Conservation (phyloP, 2,329 filamentous ascomycete species). For the Cercospora sojina region DNA sequence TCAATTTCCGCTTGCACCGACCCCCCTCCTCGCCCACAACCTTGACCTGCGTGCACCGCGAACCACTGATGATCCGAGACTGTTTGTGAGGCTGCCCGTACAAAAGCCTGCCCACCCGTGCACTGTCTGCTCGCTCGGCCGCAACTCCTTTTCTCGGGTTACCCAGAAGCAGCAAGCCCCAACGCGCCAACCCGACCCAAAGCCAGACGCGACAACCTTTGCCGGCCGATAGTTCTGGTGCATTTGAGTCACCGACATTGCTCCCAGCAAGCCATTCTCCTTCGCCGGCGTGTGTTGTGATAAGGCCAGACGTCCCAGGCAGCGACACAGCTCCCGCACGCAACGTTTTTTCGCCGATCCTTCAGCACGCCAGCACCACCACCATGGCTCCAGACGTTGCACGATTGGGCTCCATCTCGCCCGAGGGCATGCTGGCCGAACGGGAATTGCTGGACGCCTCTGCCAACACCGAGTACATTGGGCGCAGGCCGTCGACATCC, state of each 20-base stretch:
- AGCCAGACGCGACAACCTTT: slow-evolving; percentile 8
- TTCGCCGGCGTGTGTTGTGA: slow-evolving; percentile 2
- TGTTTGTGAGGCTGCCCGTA: not conserved
- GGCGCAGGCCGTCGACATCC: slow-evolving; percentile 34
- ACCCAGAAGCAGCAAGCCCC: slow-evolving; percentile 14
- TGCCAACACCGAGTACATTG: slow-evolving; percentile 33
- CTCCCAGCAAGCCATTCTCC: not conserved
- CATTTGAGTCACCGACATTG: not conserved
- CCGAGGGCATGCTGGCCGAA: slow-evolving; percentile 26
- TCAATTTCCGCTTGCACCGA: not conserved
- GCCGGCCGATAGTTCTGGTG: not conserved
- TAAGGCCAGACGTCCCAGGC: not conserved
- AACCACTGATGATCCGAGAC: not conserved
- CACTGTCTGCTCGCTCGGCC: not conserved
- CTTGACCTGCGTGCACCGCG: not conserved
- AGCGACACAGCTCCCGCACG: not conserved
- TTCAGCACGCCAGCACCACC: not conserved
- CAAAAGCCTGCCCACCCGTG: not conserved
- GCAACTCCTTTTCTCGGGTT: not conserved
- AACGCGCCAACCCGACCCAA: slow-evolving; percentile 15
- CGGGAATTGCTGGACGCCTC: slow-evolving; percentile 31
- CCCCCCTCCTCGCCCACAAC: not conserved
- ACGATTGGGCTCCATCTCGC: slow-evolving; percentile 20
- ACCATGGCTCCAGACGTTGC: slow-evolving; percentile 25
- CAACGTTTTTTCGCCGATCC: not conserved